phyloP scores from a whole-genome alignment of 768 basidiomycete genomes.

The Suillus sp. region DNA sequence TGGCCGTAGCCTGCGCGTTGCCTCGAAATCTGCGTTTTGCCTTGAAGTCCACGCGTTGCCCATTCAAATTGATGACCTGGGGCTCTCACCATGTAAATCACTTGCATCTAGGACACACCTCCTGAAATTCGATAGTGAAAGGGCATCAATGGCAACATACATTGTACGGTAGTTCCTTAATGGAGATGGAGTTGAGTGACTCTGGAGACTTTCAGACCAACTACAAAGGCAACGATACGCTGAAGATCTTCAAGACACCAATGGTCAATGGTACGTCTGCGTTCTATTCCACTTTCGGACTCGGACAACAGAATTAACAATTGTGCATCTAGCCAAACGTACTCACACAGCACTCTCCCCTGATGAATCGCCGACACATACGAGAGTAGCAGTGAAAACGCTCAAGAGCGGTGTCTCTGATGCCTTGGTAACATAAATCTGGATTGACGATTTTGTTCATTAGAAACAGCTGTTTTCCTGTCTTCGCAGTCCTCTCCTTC shows the following conservation, averaged over 20 bases:
- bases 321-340: not conserved
- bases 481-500: not conserved
- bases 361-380: not conserved
- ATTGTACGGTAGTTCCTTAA: not conserved
- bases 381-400: not conserved
- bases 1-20: too few relatives aligned
- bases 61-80: too few relatives aligned
- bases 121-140: too few relatives aligned
- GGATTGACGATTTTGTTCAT: not conserved
- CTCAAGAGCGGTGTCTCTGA: not conserved
- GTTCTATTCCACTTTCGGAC: not conserved
- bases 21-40: too few relatives aligned
- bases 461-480: not conserved
- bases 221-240: not conserved
- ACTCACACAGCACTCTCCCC: not conserved
- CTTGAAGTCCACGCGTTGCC: too few relatives aligned
- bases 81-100: too few relatives aligned
- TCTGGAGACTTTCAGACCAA: not conserved
- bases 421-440: not conserved
- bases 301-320: not conserved
- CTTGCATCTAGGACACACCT: too few relatives aligned
- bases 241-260: not conserved
- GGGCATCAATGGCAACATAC: not conserved
- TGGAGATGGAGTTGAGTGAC: not conserved
- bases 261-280: not conserved